These are phyloP conservation scores for Stylosanthes scabra DNA, from an alignment of 331 rosid genomes.

Conservation along the genomic window DNA sequence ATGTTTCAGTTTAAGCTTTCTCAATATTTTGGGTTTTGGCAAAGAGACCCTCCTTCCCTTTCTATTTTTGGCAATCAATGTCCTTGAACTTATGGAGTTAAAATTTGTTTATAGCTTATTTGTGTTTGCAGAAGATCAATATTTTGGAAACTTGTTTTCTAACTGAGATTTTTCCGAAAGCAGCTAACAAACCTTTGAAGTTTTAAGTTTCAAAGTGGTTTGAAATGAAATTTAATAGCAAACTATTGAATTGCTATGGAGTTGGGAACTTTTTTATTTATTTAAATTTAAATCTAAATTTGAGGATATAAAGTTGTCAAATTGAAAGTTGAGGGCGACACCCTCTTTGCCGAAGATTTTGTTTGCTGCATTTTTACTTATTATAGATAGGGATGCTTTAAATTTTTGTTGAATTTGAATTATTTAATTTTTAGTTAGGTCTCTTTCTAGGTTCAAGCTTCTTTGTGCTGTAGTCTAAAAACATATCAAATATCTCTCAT, in stretches of 20 bases:
- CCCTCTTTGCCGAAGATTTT: background rate
- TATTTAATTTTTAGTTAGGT: background rate
- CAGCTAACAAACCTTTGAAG: background rate
- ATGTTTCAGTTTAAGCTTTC: conserved; percentile 14
- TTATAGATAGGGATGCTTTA: background rate
- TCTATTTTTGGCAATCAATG: conserved; percentile 3
- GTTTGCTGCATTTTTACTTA: conserved; percentile 11
- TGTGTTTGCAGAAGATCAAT: background rate
- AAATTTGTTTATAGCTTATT: background rate
- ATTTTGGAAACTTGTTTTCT: conserved; percentile 17
- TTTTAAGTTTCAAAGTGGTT: background rate
- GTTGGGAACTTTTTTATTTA: background rate
- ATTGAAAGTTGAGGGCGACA: background rate
- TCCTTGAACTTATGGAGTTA: background rate
- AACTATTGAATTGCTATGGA: background rate
- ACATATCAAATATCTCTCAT: conserved; percentile 3
- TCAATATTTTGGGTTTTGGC: conserved; percentile 18
- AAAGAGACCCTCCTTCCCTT: background rate
- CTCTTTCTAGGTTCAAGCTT: background rate
- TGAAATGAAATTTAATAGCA: conserved; percentile 7
- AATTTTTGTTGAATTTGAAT: conserved; percentile 1
- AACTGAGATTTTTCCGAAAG: conserved; percentile 18
- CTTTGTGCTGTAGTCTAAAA: conserved; percentile 21
- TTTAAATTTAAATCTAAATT: background rate
- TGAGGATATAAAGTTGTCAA: conserved; percentile 7